These are phyloP conservation scores for Prasinococcaceae sp. DNA, from an alignment of 139 green algal genomes.

Conservation along the genomic window DNA sequence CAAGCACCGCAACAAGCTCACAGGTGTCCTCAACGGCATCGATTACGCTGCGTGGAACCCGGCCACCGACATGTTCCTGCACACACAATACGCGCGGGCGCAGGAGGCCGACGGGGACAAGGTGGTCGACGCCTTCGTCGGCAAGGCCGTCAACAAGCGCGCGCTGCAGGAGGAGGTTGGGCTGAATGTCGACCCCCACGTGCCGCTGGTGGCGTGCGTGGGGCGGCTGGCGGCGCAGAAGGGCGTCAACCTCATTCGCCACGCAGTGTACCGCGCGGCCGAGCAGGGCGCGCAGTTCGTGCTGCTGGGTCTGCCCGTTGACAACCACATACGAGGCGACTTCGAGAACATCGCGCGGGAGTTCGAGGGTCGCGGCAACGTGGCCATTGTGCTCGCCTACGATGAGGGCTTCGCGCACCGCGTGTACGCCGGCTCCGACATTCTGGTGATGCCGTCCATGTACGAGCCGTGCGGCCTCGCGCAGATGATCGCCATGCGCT, in stretches of 20 bases:
- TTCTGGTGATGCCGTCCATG: constrained; percentile 92
- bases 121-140: constrained; percentile 7
- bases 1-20: constrained; percentile 24
- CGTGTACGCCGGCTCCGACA: constrained; percentile 81
- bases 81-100: constrained; percentile 31
- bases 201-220: constrained; percentile 26
- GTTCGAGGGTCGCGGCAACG: constrained; percentile 42
- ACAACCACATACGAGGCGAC: not conserved
- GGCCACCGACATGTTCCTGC: constrained; percentile 22
- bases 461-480: constrained; percentile 57
- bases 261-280: constrained; percentile 32
- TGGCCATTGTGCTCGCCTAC: constrained; percentile 55
- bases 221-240: constrained; percentile 60
- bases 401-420: constrained; percentile 88
- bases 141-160: constrained; percentile 42
- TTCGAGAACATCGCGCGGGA: constrained; percentile 36
- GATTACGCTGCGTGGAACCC: constrained; percentile 34
- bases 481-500: constrained; percentile 15
- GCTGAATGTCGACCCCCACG: too few species aligned
- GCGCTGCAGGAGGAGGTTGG: constrained; percentile 22
- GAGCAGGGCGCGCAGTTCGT: constrained; percentile 73
- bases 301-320: constrained; percentile 56
- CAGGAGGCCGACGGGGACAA: constrained; percentile 18
- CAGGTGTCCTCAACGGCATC: constrained; percentile 35
- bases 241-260: constrained; percentile 95